Conservation (phyloP, 208 protist species). For the Leishmania amazonensis region DNA sequence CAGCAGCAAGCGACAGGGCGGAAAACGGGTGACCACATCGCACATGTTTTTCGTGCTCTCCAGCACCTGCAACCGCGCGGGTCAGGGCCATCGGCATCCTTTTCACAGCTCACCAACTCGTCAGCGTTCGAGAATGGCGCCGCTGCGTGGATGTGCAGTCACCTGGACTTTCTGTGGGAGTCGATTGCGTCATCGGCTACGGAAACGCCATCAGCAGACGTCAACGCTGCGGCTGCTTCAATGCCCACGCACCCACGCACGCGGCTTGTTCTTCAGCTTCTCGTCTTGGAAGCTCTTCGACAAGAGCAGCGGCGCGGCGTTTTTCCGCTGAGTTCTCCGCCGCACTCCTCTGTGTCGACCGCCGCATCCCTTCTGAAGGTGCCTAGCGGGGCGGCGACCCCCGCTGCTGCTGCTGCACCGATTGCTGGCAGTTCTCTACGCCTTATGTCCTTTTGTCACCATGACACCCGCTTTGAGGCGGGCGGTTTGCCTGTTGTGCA, state of each 20-base stretch:
- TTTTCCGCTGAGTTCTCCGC: neutral
- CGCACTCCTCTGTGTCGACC: neutral
- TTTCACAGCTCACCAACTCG: neutral
- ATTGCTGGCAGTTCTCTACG: neutral
- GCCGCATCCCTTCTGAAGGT: neutral
- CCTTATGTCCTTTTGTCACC: neutral
- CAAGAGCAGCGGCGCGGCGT: neutral
- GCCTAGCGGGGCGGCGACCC: neutral
- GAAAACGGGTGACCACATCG: constrained; percentile 1
- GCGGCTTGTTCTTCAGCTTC: constrained; percentile 16
- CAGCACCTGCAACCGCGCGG: constrained; percentile 7
- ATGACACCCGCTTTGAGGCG: neutral
- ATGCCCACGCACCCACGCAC: constrained; percentile 14
- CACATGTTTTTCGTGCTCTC: constrained; percentile 4
- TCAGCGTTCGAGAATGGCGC: constrained; percentile 11
- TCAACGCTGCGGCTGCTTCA: neutral
- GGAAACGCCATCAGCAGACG: neutral
- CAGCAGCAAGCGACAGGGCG: neutral
- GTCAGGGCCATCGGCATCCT: neutral
- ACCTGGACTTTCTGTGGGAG: constrained; percentile 27
- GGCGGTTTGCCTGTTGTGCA: constrained; percentile 8
- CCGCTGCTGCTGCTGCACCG: neutral
- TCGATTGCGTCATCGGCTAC: neutral
- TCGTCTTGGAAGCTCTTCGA: constrained; percentile 10
- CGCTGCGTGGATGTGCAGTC: constrained; percentile 30